A percentile compares a stretch with the other conserved stretches of the same genome.
phyloP scores from a whole-genome alignment of 2,329 filamentous ascomycete genomes.

The Phialophora tarda region DNA sequence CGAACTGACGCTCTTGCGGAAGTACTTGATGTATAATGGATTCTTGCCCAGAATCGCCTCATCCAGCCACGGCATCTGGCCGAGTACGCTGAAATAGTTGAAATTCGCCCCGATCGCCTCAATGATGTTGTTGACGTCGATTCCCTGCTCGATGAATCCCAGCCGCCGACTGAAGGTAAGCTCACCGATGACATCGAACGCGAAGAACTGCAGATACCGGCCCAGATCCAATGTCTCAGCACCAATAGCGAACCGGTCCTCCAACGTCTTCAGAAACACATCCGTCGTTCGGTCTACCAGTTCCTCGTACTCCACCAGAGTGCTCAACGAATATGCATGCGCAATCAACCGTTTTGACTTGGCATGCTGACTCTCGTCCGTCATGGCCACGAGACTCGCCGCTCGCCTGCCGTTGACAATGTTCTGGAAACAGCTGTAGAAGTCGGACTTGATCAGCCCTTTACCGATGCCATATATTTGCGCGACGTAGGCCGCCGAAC shows the following conservation, averaged over 20 bases:
- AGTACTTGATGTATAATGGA: constrained; percentile 38
- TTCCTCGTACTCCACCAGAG: constrained; percentile 48
- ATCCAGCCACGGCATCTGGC: constrained; percentile 48
- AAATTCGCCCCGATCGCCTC: constrained; percentile 42
- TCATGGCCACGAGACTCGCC: constrained; percentile 47
- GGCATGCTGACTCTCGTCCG: constrained; percentile 51
- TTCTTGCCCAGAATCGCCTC: constrained; percentile 45
- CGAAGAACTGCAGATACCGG: constrained; percentile 45
- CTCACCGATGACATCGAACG: constrained; percentile 48
- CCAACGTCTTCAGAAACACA: constrained; percentile 40
- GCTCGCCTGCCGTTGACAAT: constrained; percentile 41
- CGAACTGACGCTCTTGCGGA: constrained; percentile 36
- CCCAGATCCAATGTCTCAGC: constrained; percentile 39
- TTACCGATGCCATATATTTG: constrained; percentile 40
- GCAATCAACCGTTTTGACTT: constrained; percentile 49
- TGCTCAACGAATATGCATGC: constrained; percentile 50
- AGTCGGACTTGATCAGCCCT: constrained; percentile 38
- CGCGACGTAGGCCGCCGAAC: constrained; percentile 29
- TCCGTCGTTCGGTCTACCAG: constrained; percentile 47
- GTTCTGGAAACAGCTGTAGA: constrained; percentile 43
- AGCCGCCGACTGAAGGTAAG: constrained; percentile 46
- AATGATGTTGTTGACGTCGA: constrained; percentile 46
- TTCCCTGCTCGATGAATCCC: constrained; percentile 45
- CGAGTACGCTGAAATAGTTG: constrained; percentile 41
- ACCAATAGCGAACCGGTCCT: constrained; percentile 37